Evolutionary conservation across 495 filamentous ascomycete genomes (phyloP), one percentile per base, ranked within the genome.

Genomic region (Xylaria intraflava): DNA sequence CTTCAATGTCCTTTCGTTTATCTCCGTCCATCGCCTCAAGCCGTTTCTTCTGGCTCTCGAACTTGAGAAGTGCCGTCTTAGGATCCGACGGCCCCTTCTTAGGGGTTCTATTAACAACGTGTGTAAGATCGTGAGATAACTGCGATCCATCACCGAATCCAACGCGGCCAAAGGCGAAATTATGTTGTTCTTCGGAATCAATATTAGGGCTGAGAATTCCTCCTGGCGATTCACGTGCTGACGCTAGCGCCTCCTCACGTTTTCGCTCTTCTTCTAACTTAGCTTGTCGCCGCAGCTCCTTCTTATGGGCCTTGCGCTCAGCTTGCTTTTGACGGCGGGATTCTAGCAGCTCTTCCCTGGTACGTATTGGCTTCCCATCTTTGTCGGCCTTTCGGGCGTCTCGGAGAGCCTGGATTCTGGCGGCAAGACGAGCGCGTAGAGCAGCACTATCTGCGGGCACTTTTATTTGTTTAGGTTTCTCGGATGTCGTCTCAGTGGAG

Each of bases 311-410:
- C 67, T 87, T 89, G 38, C 90, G 84, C 60, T 88, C 78, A 46
- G 87, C 83, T 65, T 92, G 89, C 71, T 95, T 96, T 64, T 86
- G 82, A 46, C 92, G 82, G 3, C 93, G 82, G 14, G 86, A 77
- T 68, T 96, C 94, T 59, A 98, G 86, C 2, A 98, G 78, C 57
- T 96, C 91, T 70, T 93, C 85, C 44, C 90, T 78, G 51, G 84
- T 93, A 41, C 84, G 80, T 36, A 92, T 84, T 23, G 88, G 86
- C 53, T 83, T 81, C 57, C 88, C 88, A 62, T 95, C 80, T 12
- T 85, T 88, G 58, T 91, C 87, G 20, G 90, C 90, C 62, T 93
- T 92, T 44, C 90, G 84, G 22, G 77, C 78, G 0, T 87, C 86
- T 46, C 90, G 86, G 22, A 98, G 80, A 23, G 81, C 84, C 56